Conservation (phyloP, 108 stramenopile genomes). For the Stephanodiscus minutulus region DNA sequence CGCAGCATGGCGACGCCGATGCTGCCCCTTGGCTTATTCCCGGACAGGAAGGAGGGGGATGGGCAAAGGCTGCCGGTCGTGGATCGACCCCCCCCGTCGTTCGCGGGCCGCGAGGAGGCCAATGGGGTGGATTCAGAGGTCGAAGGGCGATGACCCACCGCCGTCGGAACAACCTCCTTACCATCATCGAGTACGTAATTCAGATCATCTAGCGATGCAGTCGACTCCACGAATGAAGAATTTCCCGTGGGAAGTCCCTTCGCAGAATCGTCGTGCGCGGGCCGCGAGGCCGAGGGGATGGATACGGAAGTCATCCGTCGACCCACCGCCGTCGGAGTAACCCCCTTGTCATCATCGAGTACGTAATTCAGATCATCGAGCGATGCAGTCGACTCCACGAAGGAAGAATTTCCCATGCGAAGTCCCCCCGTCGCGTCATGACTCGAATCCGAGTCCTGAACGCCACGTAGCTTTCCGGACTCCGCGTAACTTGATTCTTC, state of each 20-base stretch:
- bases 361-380: constrained; percentile 17
- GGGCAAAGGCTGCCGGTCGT: constrained; percentile 30
- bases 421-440: neutral
- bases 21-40: constrained; percentile 27
- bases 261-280: neutral
- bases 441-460: neutral
- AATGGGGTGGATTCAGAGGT: constrained; percentile 5
- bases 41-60: constrained; percentile 40
- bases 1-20: constrained; percentile 4
- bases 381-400: constrained; percentile 28
- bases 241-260: neutral
- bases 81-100: neutral
- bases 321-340: neutral
- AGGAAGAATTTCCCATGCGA: constrained; percentile 8
- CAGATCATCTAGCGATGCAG: constrained; percentile 23
- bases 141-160: neutral
- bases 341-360: constrained; percentile 4
- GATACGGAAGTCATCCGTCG: neutral
- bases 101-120: neutral
- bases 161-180: neutral
- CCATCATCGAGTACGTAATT: constrained; percentile 11
- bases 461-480: neutral
- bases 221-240: constrained; percentile 27
- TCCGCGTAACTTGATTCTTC: neutral
- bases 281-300: constrained; percentile 1